Evolutionary conservation across 805 yeast genomes (phyloP).

Genomic region (Candida rishiriensis): DNA sequence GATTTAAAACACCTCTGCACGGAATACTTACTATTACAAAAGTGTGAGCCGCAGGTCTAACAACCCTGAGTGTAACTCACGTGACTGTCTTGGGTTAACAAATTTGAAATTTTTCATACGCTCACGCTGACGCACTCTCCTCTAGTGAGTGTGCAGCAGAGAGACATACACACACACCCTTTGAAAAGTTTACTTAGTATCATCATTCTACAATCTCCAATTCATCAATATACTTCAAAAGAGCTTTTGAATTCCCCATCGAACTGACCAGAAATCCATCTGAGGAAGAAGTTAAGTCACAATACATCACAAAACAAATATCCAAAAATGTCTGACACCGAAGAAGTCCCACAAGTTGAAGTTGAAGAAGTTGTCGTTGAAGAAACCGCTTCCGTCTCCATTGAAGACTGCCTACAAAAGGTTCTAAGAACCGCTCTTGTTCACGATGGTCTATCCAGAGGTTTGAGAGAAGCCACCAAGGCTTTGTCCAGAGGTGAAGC

Average conservation of each 20-base stretch:
- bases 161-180: too few relatives aligned
- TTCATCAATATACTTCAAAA: background rate
- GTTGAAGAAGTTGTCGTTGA: conserved; percentile 73
- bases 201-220: too few relatives aligned
- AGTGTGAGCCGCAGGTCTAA: conserved; percentile 3
- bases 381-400: conserved; percentile 83
- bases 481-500: conserved; percentile 98
- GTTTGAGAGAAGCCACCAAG: conserved; percentile 99
- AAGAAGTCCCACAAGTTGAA: conserved; percentile 80
- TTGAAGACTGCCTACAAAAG: conserved; percentile 97
- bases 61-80: conserved; percentile 9
- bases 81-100: too few relatives aligned
- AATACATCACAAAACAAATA: background rate
- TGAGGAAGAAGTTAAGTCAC: conserved; percentile 36
- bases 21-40: background rate
- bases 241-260: conserved; percentile 1
- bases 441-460: conserved; percentile 99
- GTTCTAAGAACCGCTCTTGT: conserved; percentile 97
- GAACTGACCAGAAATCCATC: conserved; percentile 35
- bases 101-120: too few relatives aligned
- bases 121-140: background rate
- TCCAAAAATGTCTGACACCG: conserved; percentile 79
- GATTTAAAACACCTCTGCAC: background rate
- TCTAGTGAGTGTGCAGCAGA: too few relatives aligned
- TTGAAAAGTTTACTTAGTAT: background rate